phyloP scores from a whole-genome alignment of 179 eudicot genomes.

The Camellia oleifera region DNA sequence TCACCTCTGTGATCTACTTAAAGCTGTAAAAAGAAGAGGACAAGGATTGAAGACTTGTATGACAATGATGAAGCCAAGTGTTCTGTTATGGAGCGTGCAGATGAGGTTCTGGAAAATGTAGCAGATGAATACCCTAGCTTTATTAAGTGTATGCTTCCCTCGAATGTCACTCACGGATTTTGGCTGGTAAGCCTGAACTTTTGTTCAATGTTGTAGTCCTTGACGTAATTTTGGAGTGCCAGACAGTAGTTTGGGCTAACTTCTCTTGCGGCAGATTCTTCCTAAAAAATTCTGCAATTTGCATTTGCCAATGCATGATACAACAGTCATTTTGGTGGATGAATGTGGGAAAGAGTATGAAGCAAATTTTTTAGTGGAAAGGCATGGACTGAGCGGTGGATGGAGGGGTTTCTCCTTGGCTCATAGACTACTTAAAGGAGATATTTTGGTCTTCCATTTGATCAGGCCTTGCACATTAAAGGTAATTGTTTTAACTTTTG shows the following conservation, averaged over 20 bases:
- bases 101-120: slow-evolving; percentile 25
- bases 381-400: slow-evolving; percentile 75
- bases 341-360: slow-evolving; percentile 48
- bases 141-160: slow-evolving; percentile 68
- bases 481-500: slow-evolving; percentile 31
- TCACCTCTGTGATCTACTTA: slow-evolving; percentile 9
- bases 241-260: slow-evolving; percentile 11
- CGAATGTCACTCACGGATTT: slow-evolving; percentile 67
- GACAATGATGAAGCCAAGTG: slow-evolving; percentile 30
- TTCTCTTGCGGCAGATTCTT: slow-evolving; percentile 45
- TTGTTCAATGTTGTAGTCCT: background rate
- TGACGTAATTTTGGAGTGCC: background rate
- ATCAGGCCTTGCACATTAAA: slow-evolving; percentile 50
- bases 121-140: slow-evolving; percentile 39
- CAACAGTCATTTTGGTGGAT: slow-evolving; percentile 49
- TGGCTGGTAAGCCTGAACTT: slow-evolving; percentile 58
- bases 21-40: slow-evolving; percentile 32
- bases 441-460: slow-evolving; percentile 59
- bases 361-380: slow-evolving; percentile 46
- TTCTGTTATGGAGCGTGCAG: slow-evolving; percentile 47
- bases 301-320: slow-evolving; percentile 55
- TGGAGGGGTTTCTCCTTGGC: slow-evolving; percentile 75
- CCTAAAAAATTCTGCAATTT: slow-evolving; percentile 45
- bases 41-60: slow-evolving; percentile 32
- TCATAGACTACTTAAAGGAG: slow-evolving; percentile 63